Evolutionary conservation across 2,329 filamentous ascomycete species (phyloP).

Genomic region (Fusarium goolgardi): DNA sequence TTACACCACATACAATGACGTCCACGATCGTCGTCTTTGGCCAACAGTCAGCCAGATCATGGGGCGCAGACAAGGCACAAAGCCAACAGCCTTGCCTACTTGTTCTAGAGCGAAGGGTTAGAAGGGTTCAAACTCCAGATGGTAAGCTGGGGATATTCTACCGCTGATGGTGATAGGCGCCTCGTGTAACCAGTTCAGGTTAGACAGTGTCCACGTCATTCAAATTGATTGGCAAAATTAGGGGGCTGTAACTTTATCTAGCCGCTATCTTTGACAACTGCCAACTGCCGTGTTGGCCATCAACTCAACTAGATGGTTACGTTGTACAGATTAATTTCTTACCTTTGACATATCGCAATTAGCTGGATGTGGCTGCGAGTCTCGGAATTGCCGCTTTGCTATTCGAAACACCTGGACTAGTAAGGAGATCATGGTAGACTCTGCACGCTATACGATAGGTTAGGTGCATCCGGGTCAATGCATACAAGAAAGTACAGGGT

Average conservation of each 20-base stretch:
- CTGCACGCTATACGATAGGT: not conserved
- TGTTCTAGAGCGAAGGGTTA: not conserved
- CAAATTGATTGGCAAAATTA: not conserved
- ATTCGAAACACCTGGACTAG: not conserved
- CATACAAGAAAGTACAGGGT: not conserved
- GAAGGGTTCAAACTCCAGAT: not conserved
- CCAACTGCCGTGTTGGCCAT: not conserved
- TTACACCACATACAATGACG: constrained; percentile 2
- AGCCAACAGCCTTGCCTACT: not conserved
- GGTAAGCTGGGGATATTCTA: not conserved
- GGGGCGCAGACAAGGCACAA: not conserved
- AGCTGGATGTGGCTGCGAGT: not conserved
- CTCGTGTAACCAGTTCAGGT: not conserved
- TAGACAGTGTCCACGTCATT: not conserved
- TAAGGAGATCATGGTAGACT: not conserved
- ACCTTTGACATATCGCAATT: no score
- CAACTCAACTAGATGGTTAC: not conserved
- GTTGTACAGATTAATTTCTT: not conserved
- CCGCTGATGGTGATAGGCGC: not conserved
- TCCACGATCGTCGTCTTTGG: not conserved
- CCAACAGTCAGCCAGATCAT: not conserved
- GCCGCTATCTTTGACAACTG: constrained; percentile 13
- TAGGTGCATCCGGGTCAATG: not conserved
- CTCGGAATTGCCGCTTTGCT: not conserved
- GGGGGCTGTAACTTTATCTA: constrained; percentile 18